phyloP scores from a whole-genome alignment of 768 basidiomycete genomes.

The Mrakia blollopis region DNA sequence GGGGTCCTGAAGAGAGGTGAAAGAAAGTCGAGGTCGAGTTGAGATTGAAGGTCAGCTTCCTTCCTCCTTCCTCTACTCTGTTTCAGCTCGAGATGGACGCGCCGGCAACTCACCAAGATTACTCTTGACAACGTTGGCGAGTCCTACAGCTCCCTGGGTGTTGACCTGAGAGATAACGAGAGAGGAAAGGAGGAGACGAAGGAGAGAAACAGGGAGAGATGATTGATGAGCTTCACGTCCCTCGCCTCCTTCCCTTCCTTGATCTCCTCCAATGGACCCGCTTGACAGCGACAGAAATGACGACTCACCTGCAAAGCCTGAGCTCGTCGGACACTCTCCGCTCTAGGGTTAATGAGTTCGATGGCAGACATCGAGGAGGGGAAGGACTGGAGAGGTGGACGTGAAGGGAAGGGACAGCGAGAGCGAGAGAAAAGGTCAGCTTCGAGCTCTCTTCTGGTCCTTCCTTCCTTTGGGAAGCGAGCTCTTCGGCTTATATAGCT shows the following conservation, averaged over 20 bases:
- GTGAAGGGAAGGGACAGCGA: background rate
- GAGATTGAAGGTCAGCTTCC: background rate
- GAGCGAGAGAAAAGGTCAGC: conserved; percentile 3
- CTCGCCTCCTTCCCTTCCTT: background rate
- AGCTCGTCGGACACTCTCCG: conserved; percentile 83
- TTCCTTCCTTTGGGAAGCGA: background rate
- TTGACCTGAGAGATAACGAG: conserved; percentile 58
- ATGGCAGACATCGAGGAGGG: conserved; percentile 44
- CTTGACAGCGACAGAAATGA: background rate
- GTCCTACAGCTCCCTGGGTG: conserved; percentile 90
- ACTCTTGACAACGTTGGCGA: conserved; percentile 93
- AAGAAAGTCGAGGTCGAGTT: conserved; percentile 7
- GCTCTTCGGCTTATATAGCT: background rate
- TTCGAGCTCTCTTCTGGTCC: background rate
- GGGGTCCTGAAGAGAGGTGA: conserved; percentile 61
- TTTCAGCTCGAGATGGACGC: background rate
- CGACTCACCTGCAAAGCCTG: conserved; percentile 79
- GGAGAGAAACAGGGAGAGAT: conserved; percentile 6
- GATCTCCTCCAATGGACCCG: background rate
- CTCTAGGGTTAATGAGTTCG: conserved; percentile 94
- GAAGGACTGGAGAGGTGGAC: background rate
- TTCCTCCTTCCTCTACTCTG: background rate
- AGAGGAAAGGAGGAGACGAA: conserved; percentile 32
- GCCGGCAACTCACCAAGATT: conserved; percentile 67
- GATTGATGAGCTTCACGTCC: conserved; percentile 17